Percentiles rank a stretch among this genome's conserved stretches.
These are phyloP conservation scores for Xylaria sp. DNA, from an alignment of 2,329 filamentous ascomycete genomes.

Conservation along the genomic window DNA sequence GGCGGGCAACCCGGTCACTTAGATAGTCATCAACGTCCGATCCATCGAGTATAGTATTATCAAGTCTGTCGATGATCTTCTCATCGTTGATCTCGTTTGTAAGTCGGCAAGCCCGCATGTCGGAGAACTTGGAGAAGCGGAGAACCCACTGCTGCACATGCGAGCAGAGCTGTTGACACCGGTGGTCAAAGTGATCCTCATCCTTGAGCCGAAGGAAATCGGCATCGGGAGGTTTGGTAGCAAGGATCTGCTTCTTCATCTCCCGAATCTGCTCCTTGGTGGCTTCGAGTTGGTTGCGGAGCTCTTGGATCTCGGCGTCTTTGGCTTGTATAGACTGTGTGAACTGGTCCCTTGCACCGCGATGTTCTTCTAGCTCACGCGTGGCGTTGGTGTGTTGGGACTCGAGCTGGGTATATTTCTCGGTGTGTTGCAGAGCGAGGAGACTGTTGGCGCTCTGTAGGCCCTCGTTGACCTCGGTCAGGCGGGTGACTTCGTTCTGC, in stretches of 20 bases:
- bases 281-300: slow-evolving; percentile 81
- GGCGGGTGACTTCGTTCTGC: slow-evolving; percentile 81
- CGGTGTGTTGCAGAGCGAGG: slow-evolving; percentile 79
- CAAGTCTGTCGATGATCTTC: slow-evolving; percentile 91
- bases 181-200: slow-evolving; percentile 94
- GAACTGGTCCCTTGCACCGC: slow-evolving; percentile 71
- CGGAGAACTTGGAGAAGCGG: slow-evolving; percentile 97
- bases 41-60: slow-evolving; percentile 94
- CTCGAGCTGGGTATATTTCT: slow-evolving; percentile 75
- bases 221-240: slow-evolving; percentile 69
- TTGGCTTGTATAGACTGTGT: slow-evolving; percentile 78
- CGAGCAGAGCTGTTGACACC: slow-evolving; percentile 93
- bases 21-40: slow-evolving; percentile 92
- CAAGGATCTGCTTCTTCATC: slow-evolving; percentile 68
- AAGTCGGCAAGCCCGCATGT: slow-evolving; percentile 86
- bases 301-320: slow-evolving; percentile 81
- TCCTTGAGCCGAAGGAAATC: slow-evolving; percentile 83
- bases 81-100: slow-evolving; percentile 89
- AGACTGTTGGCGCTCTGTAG: slow-evolving; percentile 81
- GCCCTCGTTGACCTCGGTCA: slow-evolving; percentile 85
- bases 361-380: slow-evolving; percentile 76
- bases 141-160: slow-evolving; percentile 98
- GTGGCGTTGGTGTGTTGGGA: slow-evolving; percentile 72
- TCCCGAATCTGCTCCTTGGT: slow-evolving; percentile 72
- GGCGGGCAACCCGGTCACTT: slow-evolving; percentile 84